A percentile compares a stretch with the other conserved stretches of the same genome.
Evolutionary conservation across 805 yeast species (phyloP).

Genomic region (Schizosaccharomyces osmophilus): DNA sequence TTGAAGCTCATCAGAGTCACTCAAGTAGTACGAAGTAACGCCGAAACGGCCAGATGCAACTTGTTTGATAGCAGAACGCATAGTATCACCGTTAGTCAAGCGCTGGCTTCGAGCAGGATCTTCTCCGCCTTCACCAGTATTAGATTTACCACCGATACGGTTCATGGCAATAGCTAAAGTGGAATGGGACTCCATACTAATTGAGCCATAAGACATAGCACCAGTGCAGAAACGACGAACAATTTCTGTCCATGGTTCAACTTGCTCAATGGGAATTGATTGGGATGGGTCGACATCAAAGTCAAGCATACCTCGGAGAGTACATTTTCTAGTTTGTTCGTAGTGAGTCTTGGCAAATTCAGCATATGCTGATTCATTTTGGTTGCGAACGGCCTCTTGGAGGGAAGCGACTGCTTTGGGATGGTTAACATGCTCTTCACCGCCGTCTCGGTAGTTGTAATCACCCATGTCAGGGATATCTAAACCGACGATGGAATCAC

Average conservation of each 20-base stretch:
- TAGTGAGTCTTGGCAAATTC: slow-evolving; percentile 72
- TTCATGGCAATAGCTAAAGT: slow-evolving; percentile 97
- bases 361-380: slow-evolving; percentile 79
- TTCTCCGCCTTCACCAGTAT: slow-evolving; percentile 99
- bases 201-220: slow-evolving; percentile 97
- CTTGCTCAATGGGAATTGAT: slow-evolving; percentile 85
- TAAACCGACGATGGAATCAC: slow-evolving; percentile 43
- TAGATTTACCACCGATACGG: slow-evolving; percentile 88
- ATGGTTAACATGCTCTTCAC: slow-evolving; percentile 81
- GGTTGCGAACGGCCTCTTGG: slow-evolving; percentile 95
- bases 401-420: slow-evolving; percentile 85
- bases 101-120: slow-evolving; percentile 73
- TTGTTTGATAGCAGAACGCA: slow-evolving; percentile 96
- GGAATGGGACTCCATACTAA: slow-evolving; percentile 94
- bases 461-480: slow-evolving; percentile 88
- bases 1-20: slow-evolving; percentile 93
- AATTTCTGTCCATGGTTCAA: slow-evolving; percentile 98
- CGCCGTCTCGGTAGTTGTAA: slow-evolving; percentile 97
- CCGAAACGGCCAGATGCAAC: slow-evolving; percentile 96
- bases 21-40: slow-evolving; percentile 78
- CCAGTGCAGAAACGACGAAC: slow-evolving; percentile 96
- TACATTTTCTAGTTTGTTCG: slow-evolving; percentile 79
- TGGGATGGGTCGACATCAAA: slow-evolving; percentile 50
- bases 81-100: slow-evolving; percentile 74
- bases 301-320: slow-evolving; percentile 80